A percentile compares a stretch with the other conserved stretches of the same genome.
Conservation (phyloP, 2,329 filamentous ascomycete species). For the Phaeophleospora eucalypticola region DNA sequence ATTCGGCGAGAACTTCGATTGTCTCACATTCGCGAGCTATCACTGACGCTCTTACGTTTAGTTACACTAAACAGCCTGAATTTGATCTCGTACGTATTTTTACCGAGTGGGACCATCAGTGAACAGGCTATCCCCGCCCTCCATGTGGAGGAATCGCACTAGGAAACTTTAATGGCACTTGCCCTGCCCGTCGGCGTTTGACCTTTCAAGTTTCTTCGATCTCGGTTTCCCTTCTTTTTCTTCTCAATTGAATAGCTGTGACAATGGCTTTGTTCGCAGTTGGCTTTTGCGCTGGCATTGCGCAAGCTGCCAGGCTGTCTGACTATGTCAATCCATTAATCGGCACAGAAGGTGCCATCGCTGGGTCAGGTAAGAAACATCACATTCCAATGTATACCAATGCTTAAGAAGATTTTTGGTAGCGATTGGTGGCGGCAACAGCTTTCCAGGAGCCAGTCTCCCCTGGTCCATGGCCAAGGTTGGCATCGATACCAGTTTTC, state of each 20-base stretch:
- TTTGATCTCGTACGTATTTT: not conserved
- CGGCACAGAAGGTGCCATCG: slow-evolving; percentile 44
- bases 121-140: not conserved
- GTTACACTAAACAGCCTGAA: not conserved
- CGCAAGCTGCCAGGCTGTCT: not conserved
- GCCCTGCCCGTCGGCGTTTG: not conserved
- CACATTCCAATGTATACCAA: not conserved
- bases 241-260: not conserved
- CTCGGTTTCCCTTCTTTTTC: not conserved
- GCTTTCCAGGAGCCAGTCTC: slow-evolving; percentile 37
- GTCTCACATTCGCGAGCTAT: no score
- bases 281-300: not conserved
- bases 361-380: slow-evolving; percentile 29
- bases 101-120: not conserved
- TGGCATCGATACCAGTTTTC: slow-evolving; percentile 38
- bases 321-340: slow-evolving; percentile 45
- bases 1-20: no score
- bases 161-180: not conserved
- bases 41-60: not conserved
- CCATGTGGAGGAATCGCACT: not conserved
- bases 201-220: no score
- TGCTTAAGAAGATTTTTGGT: not conserved
- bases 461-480: slow-evolving; percentile 42
- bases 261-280: not conserved
- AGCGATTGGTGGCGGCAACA: slow-evolving; percentile 37